Conservation (phyloP, 768 basidiomycete genomes). For the Hygrocybe coccinea region DNA sequence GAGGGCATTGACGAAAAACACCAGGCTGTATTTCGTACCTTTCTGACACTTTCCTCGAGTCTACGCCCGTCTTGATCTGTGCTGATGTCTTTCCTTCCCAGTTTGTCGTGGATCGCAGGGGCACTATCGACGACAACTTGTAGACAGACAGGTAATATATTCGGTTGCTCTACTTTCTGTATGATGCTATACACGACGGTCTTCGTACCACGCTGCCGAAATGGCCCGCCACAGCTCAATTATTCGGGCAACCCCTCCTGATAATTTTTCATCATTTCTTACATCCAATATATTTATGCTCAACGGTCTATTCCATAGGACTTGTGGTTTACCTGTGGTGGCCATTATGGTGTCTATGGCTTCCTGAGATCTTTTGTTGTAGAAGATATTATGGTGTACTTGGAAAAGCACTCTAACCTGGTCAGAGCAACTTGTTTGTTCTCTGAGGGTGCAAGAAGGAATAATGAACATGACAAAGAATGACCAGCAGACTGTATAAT, state of each 20-base stretch:
- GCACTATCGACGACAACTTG: slow-evolving; percentile 8
- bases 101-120: neutral
- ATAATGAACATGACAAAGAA: too few species aligned
- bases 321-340: too few species aligned
- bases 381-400: too few species aligned
- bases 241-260: slow-evolving; percentile 77
- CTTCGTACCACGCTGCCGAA: slow-evolving; percentile 85
- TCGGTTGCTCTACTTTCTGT: slow-evolving; percentile 5
- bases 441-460: too few species aligned
- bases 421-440: too few species aligned
- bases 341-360: too few species aligned
- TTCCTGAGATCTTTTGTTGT: too few species aligned
- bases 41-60: slow-evolving; percentile 41
- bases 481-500: too few species aligned
- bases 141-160: neutral
- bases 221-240: slow-evolving; percentile 91
- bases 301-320: too few species aligned
- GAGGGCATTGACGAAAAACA: slow-evolving; percentile 63
- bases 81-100: neutral
- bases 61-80: neutral
- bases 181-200: slow-evolving; percentile 90
- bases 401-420: too few species aligned
- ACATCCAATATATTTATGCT: slow-evolving; percentile 2
- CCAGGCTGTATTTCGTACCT: slow-evolving; percentile 71
- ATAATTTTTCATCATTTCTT: slow-evolving; percentile 25